A percentile compares a stretch with the other conserved stretches of the same genome.
Conservation (phyloP, 2,329 filamentous ascomycete genomes). For the Pseudocercospora macadamiae region DNA sequence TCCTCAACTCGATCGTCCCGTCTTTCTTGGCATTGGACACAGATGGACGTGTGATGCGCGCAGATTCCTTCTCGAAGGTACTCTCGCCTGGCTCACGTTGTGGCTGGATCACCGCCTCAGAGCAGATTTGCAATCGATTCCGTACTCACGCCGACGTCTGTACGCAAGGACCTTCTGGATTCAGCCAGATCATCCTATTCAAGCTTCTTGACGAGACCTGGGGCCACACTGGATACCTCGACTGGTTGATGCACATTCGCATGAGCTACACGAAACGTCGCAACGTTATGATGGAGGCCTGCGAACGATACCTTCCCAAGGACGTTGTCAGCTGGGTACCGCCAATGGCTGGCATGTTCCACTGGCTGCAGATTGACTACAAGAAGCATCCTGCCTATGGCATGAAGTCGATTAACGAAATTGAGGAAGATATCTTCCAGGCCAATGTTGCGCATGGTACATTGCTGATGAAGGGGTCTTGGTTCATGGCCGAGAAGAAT, state of each 20-base stretch:
- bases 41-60: constrained; percentile 82
- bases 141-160: constrained; percentile 79
- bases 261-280: constrained; percentile 79
- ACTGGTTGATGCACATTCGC: constrained; percentile 84
- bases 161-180: constrained; percentile 82
- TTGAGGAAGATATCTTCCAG: constrained; percentile 88
- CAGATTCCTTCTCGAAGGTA: constrained; percentile 94
- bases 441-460: constrained; percentile 75
- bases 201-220: constrained; percentile 91
- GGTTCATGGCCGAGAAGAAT: constrained; percentile 80
- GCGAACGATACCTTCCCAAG: constrained; percentile 73
- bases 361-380: constrained; percentile 74
- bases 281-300: constrained; percentile 76
- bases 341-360: constrained; percentile 91
- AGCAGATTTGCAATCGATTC: constrained; percentile 82
- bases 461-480: constrained; percentile 80
- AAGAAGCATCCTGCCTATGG: constrained; percentile 64
- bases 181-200: constrained; percentile 81
- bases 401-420: constrained; percentile 57
- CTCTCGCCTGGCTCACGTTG: constrained; percentile 85
- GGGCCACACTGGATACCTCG: constrained; percentile 87
- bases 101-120: constrained; percentile 88
- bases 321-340: constrained; percentile 78
- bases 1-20: constrained; percentile 72
- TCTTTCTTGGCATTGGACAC: constrained; percentile 81